phyloP scores from a whole-genome alignment of 1,284 basidiomycete genomes.

The Flammula alnicola region DNA sequence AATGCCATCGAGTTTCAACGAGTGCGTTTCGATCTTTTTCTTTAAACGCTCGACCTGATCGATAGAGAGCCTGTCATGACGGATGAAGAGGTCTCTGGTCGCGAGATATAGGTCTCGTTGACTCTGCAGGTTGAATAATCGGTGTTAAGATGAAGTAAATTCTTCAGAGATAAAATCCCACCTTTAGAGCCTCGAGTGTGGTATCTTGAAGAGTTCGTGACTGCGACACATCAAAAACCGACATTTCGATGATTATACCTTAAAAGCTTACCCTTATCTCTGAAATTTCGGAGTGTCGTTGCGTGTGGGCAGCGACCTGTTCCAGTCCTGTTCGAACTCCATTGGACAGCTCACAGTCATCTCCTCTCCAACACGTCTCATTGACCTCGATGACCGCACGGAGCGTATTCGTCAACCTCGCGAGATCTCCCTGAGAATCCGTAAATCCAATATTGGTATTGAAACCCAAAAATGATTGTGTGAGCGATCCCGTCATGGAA shows the following conservation, averaged over 20 bases:
- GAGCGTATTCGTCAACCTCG: conserved; percentile 80
- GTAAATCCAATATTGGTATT: conserved; percentile 18
- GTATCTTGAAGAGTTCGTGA: conserved; percentile 63
- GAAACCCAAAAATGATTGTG: conserved; percentile 32
- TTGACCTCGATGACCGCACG: conserved; percentile 80
- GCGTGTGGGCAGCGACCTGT: conserved; percentile 70
- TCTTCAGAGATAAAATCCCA: conserved; percentile 32
- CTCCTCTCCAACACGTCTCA: conserved; percentile 78
- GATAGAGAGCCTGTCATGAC: conserved; percentile 81
- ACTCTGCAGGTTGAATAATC: conserved; percentile 50
- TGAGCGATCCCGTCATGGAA: conserved; percentile 33
- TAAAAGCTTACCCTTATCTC: conserved; percentile 71
- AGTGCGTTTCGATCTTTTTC: conserved; percentile 80
- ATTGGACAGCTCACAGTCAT: conserved; percentile 79
- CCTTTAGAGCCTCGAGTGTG: conserved; percentile 78
- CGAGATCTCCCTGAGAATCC: conserved; percentile 75
- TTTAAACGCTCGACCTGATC: conserved; percentile 87
- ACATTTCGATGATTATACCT: neutral
- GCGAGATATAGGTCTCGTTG: conserved; percentile 90
- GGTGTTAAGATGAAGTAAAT: too few species aligned
- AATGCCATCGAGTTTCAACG: conserved; percentile 76
- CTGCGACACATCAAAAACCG: conserved; percentile 35
- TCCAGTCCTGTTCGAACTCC: conserved; percentile 80
- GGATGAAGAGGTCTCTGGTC: conserved; percentile 81
- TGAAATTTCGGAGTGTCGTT: conserved; percentile 76